phyloP scores from a whole-genome alignment of 805 yeast species.

The Henningerozyma blattae region DNA sequence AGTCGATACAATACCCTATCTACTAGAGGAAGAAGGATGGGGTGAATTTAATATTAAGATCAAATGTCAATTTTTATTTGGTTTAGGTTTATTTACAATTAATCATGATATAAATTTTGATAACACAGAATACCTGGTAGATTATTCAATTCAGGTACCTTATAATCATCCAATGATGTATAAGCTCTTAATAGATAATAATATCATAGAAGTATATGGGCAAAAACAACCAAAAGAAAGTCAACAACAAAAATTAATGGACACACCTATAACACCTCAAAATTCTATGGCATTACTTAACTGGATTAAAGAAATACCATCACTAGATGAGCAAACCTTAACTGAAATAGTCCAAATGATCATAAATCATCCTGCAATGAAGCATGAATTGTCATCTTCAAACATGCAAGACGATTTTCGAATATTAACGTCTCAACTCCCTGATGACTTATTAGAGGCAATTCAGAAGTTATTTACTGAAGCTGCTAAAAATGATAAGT shows the following conservation, averaged over 20 bases:
- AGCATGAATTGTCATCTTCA: slow-evolving; percentile 10
- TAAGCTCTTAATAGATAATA: slow-evolving; percentile 53
- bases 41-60: slow-evolving; percentile 89
- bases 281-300: too few relatives aligned
- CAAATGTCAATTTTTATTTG: slow-evolving; percentile 57
- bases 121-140: slow-evolving; percentile 59
- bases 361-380: slow-evolving; percentile 15
- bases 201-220: too few relatives aligned
- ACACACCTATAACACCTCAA: slow-evolving; percentile 23
- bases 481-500: too few relatives aligned
- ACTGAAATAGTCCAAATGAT: slow-evolving; percentile 15
- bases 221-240: too few relatives aligned
- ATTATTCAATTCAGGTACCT: slow-evolving; percentile 65
- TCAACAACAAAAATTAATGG: too few relatives aligned
- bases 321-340: slow-evolving; percentile 16
- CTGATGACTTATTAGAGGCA: slow-evolving; percentile 9
- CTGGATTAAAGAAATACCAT: slow-evolving; percentile 6
- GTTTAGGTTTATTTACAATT: slow-evolving; percentile 69
- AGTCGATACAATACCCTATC: slow-evolving; percentile 67
- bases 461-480: too few relatives aligned
- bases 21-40: slow-evolving; percentile 88
- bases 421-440: slow-evolving; percentile 16
- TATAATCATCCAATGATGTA: slow-evolving; percentile 55
- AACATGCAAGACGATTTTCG: slow-evolving; percentile 12
- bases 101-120: slow-evolving; percentile 78